Evolutionary conservation across 1,284 basidiomycete genomes (phyloP).

Genomic region (Ganoderma sinense): DNA sequence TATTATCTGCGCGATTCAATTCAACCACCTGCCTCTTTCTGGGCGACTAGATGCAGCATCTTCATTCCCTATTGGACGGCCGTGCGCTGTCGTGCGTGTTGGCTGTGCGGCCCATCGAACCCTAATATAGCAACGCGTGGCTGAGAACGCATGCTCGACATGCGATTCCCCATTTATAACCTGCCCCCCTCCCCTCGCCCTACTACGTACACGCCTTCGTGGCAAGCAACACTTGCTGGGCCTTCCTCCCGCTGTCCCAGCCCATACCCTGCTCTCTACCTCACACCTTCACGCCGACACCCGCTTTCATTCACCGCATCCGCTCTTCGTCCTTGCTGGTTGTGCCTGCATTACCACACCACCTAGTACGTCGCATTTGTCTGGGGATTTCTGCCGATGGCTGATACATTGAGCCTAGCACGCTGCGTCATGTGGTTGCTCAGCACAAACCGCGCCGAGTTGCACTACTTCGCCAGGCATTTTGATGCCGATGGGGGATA

Average conservation of each 20-base stretch:
- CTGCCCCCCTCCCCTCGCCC: not conserved
- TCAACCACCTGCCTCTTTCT: too few relatives aligned
- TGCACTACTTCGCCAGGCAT: not conserved
- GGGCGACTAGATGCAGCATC: too few relatives aligned
- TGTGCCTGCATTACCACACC: too few relatives aligned
- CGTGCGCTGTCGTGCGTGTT: too few relatives aligned
- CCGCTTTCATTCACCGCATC: not conserved
- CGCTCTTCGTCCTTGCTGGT: not conserved
- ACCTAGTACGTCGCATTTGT: not conserved
- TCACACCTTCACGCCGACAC: not conserved
- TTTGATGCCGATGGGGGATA: not conserved
- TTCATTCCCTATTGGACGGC: too few relatives aligned
- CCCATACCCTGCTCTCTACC: too few relatives aligned
- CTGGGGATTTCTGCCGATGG: too few relatives aligned
- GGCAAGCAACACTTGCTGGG: not conserved
- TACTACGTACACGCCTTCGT: not conserved
- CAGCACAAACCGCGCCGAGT: not conserved
- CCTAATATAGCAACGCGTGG: not conserved
- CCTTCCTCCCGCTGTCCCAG: too few relatives aligned
- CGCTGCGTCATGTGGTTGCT: not conserved
- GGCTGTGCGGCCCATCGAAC: too few relatives aligned
- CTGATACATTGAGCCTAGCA: not conserved
- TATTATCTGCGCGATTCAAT: too few relatives aligned
- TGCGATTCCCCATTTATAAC: not conserved
- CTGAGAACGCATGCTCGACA: not conserved